Percentiles rank a stretch among this genome's conserved stretches.
Conservation (phyloP, 2,329 filamentous ascomycete species). For the Clonostachys sp. region DNA sequence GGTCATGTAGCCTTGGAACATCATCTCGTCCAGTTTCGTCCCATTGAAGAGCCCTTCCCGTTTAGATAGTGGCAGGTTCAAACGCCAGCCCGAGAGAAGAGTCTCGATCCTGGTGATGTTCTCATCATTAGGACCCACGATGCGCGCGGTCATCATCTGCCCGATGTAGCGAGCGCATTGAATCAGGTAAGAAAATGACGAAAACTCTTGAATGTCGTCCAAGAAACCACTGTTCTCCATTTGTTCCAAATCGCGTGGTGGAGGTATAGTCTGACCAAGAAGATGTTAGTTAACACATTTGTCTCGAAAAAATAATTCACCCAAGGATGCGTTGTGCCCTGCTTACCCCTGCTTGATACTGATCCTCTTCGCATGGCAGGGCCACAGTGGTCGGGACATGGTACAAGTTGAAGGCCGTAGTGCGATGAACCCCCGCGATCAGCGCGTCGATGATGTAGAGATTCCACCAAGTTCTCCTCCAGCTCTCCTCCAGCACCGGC, state of each 20-base stretch:
- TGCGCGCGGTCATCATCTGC: conserved; percentile 60
- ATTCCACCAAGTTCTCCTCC: conserved; percentile 90
- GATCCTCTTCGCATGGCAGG: conserved; percentile 78
- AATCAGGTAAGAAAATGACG: conserved; percentile 81
- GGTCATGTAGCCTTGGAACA: conserved; percentile 89
- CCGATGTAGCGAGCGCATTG: conserved; percentile 76
- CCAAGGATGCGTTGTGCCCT: neutral
- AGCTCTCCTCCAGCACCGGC: conserved; percentile 72
- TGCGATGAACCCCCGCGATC: conserved; percentile 73
- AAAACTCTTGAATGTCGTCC: conserved; percentile 66
- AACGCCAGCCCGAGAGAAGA: conserved; percentile 66
- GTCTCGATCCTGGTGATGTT: conserved; percentile 46
- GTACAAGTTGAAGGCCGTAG: conserved; percentile 66
- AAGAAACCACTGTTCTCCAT: conserved; percentile 75
- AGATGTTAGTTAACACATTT: conserved; percentile 1
- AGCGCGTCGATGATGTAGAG: conserved; percentile 77
- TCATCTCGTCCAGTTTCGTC: conserved; percentile 77
- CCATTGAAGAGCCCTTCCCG: conserved; percentile 59
- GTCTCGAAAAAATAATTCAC: neutral
- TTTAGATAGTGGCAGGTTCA: conserved; percentile 73
- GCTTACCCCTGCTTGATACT: conserved; percentile 58
- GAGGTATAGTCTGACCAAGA: conserved; percentile 46
- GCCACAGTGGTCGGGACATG: conserved; percentile 63
- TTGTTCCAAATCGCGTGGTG: conserved; percentile 62
- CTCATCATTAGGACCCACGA: conserved; percentile 47